phyloP scores from a whole-genome alignment of 1,139 yeast genomes.

The Scheffersomyces illinoinensis region DNA sequence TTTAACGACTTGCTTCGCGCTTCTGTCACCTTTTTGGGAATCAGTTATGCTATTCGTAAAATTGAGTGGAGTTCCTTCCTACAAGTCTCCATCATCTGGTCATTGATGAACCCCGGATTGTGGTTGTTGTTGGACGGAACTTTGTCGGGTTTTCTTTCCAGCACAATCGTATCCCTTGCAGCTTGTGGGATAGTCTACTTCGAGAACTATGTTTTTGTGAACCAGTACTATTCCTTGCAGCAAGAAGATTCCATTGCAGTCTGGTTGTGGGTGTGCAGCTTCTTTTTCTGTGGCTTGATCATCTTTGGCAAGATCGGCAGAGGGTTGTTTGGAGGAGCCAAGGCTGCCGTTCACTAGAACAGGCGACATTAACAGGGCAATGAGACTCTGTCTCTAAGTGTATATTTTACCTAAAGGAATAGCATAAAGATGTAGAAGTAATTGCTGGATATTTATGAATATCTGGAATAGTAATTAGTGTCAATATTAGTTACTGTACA shows the following conservation, averaged over 20 bases:
- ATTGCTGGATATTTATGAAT: background rate
- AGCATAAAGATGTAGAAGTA: background rate
- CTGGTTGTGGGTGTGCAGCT: constrained; percentile 57
- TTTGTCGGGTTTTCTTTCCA: constrained; percentile 58
- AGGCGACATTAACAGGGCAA: background rate
- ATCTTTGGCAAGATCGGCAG: constrained; percentile 76
- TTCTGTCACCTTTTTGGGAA: constrained; percentile 76
- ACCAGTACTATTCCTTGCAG: constrained; percentile 13
- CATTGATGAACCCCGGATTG: constrained; percentile 71
- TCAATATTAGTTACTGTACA: background rate
- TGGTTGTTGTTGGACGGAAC: constrained; percentile 85
- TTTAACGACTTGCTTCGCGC: constrained; percentile 52
- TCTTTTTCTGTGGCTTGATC: constrained; percentile 67
- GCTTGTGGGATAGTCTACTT: constrained; percentile 39
- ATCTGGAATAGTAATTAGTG: background rate
- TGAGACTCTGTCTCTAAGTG: background rate
- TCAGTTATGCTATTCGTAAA: constrained; percentile 79
- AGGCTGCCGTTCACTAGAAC: background rate
- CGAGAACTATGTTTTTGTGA: constrained; percentile 25
- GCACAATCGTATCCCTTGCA: constrained; percentile 41
- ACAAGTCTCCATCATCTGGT: constrained; percentile 77
- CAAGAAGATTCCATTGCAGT: constrained; percentile 35
- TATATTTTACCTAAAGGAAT: background rate
- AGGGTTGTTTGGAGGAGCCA: constrained; percentile 32
- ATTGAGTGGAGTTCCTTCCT: constrained; percentile 76